A percentile compares a stretch with the other conserved stretches of the same genome.
Evolutionary conservation across 1,139 yeast species (phyloP).

Genomic region (Blastobotrys persicus): DNA sequence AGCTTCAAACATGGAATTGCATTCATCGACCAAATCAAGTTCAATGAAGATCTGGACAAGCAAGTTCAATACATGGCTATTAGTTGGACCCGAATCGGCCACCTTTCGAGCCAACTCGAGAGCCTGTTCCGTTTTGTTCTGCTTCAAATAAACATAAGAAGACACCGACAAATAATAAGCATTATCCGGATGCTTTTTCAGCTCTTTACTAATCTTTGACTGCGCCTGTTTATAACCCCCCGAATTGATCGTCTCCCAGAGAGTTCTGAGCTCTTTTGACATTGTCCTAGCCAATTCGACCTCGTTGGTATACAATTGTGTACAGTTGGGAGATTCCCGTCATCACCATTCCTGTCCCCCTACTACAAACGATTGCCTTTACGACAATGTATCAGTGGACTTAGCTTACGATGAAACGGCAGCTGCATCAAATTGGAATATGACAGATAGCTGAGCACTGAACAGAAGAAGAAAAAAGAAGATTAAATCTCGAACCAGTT

Average conservation of each 20-base stretch:
- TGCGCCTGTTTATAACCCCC: conserved; percentile 57
- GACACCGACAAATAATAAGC: conserved; percentile 52
- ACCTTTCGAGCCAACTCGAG: conserved; percentile 44
- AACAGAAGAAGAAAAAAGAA: too few species aligned
- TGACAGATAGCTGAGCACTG: too few species aligned
- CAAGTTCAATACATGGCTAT: conserved; percentile 51
- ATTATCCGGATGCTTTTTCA: conserved; percentile 55
- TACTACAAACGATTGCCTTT: too few species aligned
- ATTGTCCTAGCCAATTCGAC: conserved; percentile 3
- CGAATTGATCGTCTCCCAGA: conserved; percentile 48
- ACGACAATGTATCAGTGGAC: too few species aligned
- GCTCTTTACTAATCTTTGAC: conserved; percentile 48
- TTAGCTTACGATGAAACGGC: too few species aligned
- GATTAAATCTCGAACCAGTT: too few species aligned
- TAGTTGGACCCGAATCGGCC: conserved; percentile 50
- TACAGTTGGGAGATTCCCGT: background rate
- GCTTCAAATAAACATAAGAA: conserved; percentile 44
- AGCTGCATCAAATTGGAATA: too few species aligned
- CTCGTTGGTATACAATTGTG: background rate
- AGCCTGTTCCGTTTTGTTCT: conserved; percentile 48
- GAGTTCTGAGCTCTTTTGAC: conserved; percentile 27
- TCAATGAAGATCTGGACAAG: conserved; percentile 33
- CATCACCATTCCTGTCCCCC: background rate
- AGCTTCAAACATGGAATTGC: conserved; percentile 51
- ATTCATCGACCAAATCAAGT: conserved; percentile 41